Conservation (phyloP, 805 yeast species). For the Candida ipomoeae region DNA sequence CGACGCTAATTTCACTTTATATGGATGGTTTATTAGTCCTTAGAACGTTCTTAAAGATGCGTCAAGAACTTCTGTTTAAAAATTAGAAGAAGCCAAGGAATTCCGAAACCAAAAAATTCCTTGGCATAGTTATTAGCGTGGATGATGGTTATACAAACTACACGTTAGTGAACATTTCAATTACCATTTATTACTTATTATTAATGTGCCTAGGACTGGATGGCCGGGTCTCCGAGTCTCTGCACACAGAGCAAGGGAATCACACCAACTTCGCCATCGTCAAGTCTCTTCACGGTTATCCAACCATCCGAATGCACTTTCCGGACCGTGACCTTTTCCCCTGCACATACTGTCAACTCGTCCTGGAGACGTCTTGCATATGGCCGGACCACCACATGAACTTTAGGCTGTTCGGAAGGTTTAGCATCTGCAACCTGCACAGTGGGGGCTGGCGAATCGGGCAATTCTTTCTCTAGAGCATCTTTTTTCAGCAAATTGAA, state of each 20-base stretch:
- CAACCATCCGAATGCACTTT: constrained; percentile 35
- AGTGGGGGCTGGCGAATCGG: constrained; percentile 17
- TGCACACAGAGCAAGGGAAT: constrained; percentile 23
- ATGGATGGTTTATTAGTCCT: too few relatives aligned
- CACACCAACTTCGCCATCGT: constrained; percentile 24
- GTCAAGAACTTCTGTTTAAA: too few relatives aligned
- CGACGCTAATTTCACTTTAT: too few relatives aligned
- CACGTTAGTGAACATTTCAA: not conserved
- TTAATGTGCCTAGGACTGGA: not conserved
- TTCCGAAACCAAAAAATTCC: too few relatives aligned
- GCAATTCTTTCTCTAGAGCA: constrained; percentile 12
- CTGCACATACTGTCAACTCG: constrained; percentile 29
- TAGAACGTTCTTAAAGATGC: too few relatives aligned
- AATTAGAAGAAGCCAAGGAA: too few relatives aligned
- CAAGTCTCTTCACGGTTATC: constrained; percentile 28
- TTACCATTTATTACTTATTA: not conserved
- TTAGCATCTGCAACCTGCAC: constrained; percentile 2
- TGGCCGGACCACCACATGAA: constrained; percentile 21
- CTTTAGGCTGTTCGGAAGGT: not conserved
- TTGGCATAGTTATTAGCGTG: too few relatives aligned
- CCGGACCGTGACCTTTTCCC: constrained; percentile 26
- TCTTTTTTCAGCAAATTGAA: constrained; percentile 26
- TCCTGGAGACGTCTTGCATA: constrained; percentile 30
- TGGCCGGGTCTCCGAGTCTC: not conserved
- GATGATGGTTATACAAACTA: not conserved